Conservation (phyloP, 73 alveolate genomes). For the Loxodes magnus region DNA sequence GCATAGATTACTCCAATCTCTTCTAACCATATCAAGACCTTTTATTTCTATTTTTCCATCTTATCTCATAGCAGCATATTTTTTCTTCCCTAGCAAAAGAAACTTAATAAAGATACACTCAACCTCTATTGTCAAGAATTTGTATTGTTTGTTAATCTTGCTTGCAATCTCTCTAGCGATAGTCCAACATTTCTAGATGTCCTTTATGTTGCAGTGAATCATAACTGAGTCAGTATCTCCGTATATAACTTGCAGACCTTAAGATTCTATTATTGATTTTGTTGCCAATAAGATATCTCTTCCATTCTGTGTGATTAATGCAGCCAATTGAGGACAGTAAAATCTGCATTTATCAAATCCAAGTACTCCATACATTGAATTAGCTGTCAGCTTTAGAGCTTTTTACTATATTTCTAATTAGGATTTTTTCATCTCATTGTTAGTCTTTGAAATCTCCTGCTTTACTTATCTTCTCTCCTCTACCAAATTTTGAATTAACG, state of each 20-base stretch:
- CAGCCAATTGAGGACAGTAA: conserved; percentile 94
- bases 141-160: conserved; percentile 84
- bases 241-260: conserved; percentile 68
- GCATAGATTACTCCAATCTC: conserved; percentile 97
- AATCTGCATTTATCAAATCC: conserved; percentile 95
- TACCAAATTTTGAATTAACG: conserved; percentile 69
- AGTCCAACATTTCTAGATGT: conserved; percentile 63
- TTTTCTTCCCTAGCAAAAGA: conserved; percentile 93
- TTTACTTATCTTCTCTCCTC: conserved; percentile 69
- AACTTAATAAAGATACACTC: conserved; percentile 94
- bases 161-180: conserved; percentile 69
- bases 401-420: conserved; percentile 77
- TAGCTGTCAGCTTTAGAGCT: conserved; percentile 98
- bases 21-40: conserved; percentile 98
- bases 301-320: conserved; percentile 94
- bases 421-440: conserved; percentile 52
- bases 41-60: conserved; percentile 43
- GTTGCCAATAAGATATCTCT: conserved; percentile 76
- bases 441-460: conserved; percentile 33
- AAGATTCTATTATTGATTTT: conserved; percentile 54
- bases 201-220: conserved; percentile 71
- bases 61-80: conserved; percentile 95
- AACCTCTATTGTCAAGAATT: conserved; percentile 88
- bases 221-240: conserved; percentile 99
- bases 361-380: conserved; percentile 97